These are phyloP conservation scores for Moringa oleifera DNA, from an alignment of 345 rosid species.

Conservation along the genomic window DNA sequence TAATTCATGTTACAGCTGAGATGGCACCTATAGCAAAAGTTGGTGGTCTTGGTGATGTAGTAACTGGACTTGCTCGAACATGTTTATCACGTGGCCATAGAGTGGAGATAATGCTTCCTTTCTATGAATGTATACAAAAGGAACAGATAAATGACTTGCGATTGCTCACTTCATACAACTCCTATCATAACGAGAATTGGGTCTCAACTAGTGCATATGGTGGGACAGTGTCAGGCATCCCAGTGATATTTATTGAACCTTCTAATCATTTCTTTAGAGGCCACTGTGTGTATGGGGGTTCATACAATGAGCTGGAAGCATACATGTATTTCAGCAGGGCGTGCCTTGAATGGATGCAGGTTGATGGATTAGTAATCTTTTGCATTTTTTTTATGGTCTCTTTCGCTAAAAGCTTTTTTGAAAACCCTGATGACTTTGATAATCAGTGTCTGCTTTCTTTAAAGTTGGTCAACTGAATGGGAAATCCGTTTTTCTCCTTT, in stretches of 20 bases:
- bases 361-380: conserved; percentile 15
- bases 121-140: conserved; percentile 44
- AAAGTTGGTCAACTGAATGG: too few species aligned
- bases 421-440: too few species aligned
- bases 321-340: conserved; percentile 53
- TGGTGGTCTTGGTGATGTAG: conserved; percentile 69
- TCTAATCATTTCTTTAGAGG: conserved; percentile 51
- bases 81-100: conserved; percentile 44
- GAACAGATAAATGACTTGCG: conserved; percentile 31
- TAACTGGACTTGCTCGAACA: conserved; percentile 55
- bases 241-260: conserved; percentile 46
- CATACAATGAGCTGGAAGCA: conserved; percentile 52
- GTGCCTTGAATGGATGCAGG: conserved; percentile 68
- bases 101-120: conserved; percentile 52
- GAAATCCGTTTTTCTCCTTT: too few species aligned
- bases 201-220: conserved; percentile 35
- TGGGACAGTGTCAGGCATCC: conserved; percentile 39
- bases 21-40: conserved; percentile 62
- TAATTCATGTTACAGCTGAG: conserved; percentile 51
- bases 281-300: conserved; percentile 44
- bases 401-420: too few species aligned
- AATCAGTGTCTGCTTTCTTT: too few species aligned
- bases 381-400: too few species aligned
- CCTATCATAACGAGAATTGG: conserved; percentile 52
- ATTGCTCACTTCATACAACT: conserved; percentile 25